phyloP scores from a whole-genome alignment of 2,329 filamentous ascomycete species.

The Exophiala viscosa region DNA sequence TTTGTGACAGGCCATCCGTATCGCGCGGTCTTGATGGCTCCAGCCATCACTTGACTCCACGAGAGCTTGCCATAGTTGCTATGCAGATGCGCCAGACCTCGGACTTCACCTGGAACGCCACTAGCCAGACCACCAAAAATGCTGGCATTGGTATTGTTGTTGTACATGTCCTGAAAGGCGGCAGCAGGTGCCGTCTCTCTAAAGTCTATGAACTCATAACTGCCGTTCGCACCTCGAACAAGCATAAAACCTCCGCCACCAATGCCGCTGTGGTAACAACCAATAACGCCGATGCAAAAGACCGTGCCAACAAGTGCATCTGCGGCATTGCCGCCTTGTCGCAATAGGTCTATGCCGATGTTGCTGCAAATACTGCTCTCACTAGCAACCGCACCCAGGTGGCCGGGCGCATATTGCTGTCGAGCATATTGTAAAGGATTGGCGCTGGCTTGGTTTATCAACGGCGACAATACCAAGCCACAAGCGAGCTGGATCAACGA shows the following conservation, averaged over 20 bases:
- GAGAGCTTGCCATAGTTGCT: conserved; percentile 56
- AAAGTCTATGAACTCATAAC: conserved; percentile 85
- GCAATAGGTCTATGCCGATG: conserved; percentile 63
- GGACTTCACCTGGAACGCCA: conserved; percentile 59
- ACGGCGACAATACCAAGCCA: conserved; percentile 13
- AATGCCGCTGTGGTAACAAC: conserved; percentile 75
- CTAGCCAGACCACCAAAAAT: conserved; percentile 69
- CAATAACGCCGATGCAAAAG: conserved; percentile 71
- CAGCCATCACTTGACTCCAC: conserved; percentile 69
- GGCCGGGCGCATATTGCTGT: conserved; percentile 24
- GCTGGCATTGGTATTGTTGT: conserved; percentile 63
- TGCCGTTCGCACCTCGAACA: conserved; percentile 67
- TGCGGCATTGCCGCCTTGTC: conserved; percentile 65
- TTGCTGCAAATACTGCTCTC: conserved; percentile 66
- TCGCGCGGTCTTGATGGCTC: conserved; percentile 69
- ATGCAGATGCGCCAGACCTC: conserved; percentile 76
- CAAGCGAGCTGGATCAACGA: conserved; percentile 17
- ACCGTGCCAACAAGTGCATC: conserved; percentile 72
- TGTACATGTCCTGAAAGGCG: conserved; percentile 80
- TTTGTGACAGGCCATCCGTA: conserved; percentile 69
- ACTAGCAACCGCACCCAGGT: conserved; percentile 64
- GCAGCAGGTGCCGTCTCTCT: conserved; percentile 81
- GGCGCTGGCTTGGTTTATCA: conserved; percentile 21
- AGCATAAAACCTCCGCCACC: conserved; percentile 90
- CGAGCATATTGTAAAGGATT: conserved; percentile 13